Conservation (phyloP, 129 eudicot species). For the Flaveria robusta region DNA sequence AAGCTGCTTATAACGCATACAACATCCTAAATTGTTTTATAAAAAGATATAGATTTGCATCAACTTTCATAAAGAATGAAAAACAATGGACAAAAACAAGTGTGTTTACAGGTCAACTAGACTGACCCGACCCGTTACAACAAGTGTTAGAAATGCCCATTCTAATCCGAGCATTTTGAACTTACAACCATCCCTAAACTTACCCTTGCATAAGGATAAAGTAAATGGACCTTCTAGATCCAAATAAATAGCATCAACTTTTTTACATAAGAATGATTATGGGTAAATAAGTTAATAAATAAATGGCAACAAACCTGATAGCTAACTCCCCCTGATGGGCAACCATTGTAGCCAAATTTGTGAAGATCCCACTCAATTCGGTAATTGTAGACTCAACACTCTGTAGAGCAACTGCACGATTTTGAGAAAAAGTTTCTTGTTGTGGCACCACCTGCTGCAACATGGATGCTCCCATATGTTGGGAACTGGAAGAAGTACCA, state of each 20-base stretch:
- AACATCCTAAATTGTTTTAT: neutral
- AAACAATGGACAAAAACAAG: neutral
- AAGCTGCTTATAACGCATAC: neutral
- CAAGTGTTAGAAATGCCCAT: neutral
- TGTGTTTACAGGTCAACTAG: neutral
- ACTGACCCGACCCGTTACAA: neutral
- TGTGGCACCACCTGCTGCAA: constrained; percentile 73
- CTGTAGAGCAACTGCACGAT: constrained; percentile 69
- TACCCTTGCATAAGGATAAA: neutral
- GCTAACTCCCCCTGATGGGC: constrained; percentile 84
- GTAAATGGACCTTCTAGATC: neutral
- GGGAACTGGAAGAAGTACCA: constrained; percentile 44
- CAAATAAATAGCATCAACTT: neutral
- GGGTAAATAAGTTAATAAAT: neutral
- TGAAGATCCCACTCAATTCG: constrained; percentile 77
- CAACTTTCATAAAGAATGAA: neutral
- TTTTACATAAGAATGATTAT: neutral
- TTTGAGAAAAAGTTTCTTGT: constrained; percentile 52
- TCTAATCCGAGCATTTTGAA: neutral
- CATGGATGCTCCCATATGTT: constrained; percentile 64
- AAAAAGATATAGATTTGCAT: neutral
- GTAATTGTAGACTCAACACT: constrained; percentile 85
- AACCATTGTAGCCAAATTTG: constrained; percentile 82
- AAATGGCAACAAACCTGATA: constrained; percentile 52
- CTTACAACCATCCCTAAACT: neutral